phyloP scores from a whole-genome alignment of 1,284 basidiomycete species.

The Tilletia indica region DNA sequence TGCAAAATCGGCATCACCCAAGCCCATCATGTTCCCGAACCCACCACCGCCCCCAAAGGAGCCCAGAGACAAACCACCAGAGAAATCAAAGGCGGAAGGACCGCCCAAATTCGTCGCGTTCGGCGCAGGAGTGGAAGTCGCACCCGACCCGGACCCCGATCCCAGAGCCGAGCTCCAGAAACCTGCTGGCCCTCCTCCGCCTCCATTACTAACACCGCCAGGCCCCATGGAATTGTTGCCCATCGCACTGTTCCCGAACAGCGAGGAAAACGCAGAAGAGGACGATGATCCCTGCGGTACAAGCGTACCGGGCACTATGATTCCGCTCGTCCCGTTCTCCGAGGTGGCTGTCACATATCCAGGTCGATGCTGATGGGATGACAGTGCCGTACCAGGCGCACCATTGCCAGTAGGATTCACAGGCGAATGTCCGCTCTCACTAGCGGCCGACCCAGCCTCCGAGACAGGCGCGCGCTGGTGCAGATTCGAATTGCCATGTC shows the following conservation, averaged over 20 bases:
- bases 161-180: neutral
- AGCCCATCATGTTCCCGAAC: conserved; percentile 12
- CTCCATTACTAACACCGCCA: neutral
- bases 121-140: conserved; percentile 3
- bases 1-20: conserved; percentile 13
- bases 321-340: neutral
- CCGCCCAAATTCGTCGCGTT: neutral
- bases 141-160: neutral
- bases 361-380: conserved; percentile 3
- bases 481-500: neutral
- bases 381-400: no score
- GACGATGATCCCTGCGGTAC: neutral
- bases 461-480: neutral
- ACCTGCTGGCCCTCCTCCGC: no score
- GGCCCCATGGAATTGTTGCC: no score
- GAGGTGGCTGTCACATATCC: neutral
- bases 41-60: conserved; percentile 9
- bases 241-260: neutral
- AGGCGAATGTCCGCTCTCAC: neutral
- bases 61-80: neutral
- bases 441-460: neutral
- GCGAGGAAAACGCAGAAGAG: neutral
- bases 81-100: conserved; percentile 7
- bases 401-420: neutral
- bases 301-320: neutral